Base-by-base conservation (phyloP, 257 asterid species). In the Rauvolfia tetraphylla region DNA sequence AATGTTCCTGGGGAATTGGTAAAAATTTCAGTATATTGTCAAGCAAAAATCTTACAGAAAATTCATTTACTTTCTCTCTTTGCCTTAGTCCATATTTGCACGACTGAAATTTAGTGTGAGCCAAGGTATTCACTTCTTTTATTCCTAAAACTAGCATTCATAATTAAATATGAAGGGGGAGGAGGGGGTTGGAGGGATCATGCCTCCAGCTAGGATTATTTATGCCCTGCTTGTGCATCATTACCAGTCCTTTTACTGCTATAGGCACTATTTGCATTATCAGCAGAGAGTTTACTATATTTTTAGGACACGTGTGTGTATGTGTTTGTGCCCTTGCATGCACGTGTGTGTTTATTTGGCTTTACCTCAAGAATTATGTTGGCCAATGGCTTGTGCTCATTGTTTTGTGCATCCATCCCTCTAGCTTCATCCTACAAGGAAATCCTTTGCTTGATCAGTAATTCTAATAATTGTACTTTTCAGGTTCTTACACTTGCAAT, bases 401-500 rank as follows among this genome's bases (percentile, higher is more conserved):
- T 34, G 20, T 73, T 22, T 54, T 23, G 15, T 57, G 56, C 56
- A 73, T 57, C 56, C 25, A 23, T 72, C 29, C 34, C 38, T 33
- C 17, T 78, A 34, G 10, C 13, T 7, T 59, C 31, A 12, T 78
- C 65, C 33, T 46, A 38, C 14, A n/a, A 4, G 34, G 54, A 33
- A 48, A 54, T 49, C 73, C 33, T 39, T 3, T 74, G 58, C 7
- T 42, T 18, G 41, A 42, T 17, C 49, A 72, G 34, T 71, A 59
- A 25, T 77, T 44, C 76, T 80, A 62, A 70, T 62, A 18, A 18
- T 65, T 71, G 58, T 79, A 39, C 74, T 75, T 82, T 83, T 80
- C 85, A 95, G 98, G 98, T 95, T 75, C 71, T 89, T 84, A 96
- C 98, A 38, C 98, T 95, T 78, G 79, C 93, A 61, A 85, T 88